Conservation (phyloP, 257 asterid genomes). For the Anisodus acutangulus region DNA sequence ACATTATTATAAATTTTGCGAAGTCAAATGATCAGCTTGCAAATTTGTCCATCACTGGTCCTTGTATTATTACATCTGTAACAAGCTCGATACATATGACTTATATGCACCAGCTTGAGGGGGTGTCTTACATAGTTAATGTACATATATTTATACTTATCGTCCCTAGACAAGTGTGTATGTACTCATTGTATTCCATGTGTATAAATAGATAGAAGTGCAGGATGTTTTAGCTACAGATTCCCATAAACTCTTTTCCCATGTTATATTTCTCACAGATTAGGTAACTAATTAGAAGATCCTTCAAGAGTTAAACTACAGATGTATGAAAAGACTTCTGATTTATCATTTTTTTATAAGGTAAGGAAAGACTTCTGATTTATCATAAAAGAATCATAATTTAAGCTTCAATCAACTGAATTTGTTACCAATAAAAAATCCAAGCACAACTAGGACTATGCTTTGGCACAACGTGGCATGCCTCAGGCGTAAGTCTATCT, state of each 20-base stretch:
- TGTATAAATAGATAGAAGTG: background rate
- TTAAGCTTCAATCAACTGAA: constrained; percentile 3
- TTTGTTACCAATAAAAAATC: constrained; percentile 15
- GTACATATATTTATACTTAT: background rate
- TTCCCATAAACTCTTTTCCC: constrained; percentile 3
- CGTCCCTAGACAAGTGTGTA: background rate
- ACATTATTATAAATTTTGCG: too few relatives aligned
- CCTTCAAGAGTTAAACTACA: background rate
- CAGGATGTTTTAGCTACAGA: background rate
- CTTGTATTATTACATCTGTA: too few relatives aligned
- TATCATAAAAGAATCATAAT: background rate
- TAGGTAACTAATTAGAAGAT: constrained; percentile 15
- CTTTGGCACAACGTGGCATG: constrained; percentile 9
- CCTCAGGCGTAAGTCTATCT: background rate
- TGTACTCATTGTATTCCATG: background rate
- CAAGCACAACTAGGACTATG: constrained; percentile 4
- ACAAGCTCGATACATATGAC: too few relatives aligned
- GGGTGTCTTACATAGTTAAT: background rate
- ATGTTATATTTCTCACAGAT: constrained; percentile 14
- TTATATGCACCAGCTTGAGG: background rate
- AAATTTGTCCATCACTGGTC: too few relatives aligned
- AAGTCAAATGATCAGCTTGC: too few relatives aligned
- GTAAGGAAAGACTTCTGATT: too few relatives aligned
- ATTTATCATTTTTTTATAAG: too few relatives aligned
- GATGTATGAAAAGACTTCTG: background rate